phyloP scores from a whole-genome alignment of 192 early-diverging fungal species.

The Coemansia sp. region DNA sequence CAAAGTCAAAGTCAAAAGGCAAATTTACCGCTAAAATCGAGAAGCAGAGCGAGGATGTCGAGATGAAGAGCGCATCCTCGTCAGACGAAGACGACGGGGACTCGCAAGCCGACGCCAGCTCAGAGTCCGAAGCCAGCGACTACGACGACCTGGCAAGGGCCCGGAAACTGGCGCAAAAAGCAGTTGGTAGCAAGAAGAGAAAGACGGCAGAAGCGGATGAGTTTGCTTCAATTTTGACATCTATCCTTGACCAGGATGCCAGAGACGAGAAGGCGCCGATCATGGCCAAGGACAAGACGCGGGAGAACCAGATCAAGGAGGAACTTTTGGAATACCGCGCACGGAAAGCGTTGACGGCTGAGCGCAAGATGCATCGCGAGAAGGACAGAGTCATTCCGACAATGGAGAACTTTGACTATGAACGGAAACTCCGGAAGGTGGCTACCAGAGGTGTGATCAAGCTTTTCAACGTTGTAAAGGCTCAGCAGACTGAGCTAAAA shows the following conservation, averaged over 20 bases:
- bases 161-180: conserved; percentile 22
- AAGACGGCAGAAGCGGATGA: conserved; percentile 35
- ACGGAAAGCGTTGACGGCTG: conserved; percentile 67
- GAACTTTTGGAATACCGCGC: conserved; percentile 81
- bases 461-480: conserved; percentile 91
- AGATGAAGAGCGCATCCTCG: too few relatives aligned
- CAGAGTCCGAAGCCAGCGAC: conserved; percentile 20
- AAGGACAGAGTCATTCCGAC: conserved; percentile 74
- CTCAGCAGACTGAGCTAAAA: conserved; percentile 71
- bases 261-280: conserved; percentile 59
- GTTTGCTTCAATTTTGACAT: conserved; percentile 30
- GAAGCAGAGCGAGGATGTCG: too few relatives aligned
- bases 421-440: conserved; percentile 85
- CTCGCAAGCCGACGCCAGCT: conserved; percentile 1
- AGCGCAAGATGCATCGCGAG: conserved; percentile 64
- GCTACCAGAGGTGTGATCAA: conserved; percentile 92
- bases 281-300: conserved; percentile 75
- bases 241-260: conserved; percentile 37
- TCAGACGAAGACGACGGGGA: neutral
- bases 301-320: conserved; percentile 80
- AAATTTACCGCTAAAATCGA: too few relatives aligned
- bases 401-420: conserved; percentile 77
- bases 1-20: too few relatives aligned
- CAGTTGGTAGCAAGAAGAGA: conserved; percentile 14
- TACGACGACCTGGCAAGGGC: conserved; percentile 31